phyloP scores from a whole-genome alignment of 805 yeast genomes.

The Crinitomyces ghanaensis region DNA sequence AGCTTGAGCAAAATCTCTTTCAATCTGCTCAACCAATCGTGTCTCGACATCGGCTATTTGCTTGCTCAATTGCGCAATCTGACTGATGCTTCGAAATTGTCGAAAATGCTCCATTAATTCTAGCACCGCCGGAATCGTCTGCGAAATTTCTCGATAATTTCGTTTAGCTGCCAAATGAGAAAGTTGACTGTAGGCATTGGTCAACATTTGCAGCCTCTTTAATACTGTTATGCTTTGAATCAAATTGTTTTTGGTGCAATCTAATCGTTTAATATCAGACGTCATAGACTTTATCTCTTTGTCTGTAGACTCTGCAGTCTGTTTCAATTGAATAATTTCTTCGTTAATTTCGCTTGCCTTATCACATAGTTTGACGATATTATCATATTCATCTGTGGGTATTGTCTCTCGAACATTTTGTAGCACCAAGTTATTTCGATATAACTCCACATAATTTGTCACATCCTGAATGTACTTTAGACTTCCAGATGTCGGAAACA shows the following conservation, averaged over 20 bases:
- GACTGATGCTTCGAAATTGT: conserved; percentile 73
- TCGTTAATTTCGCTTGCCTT: conserved; percentile 28
- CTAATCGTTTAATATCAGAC: conserved; percentile 62
- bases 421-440: conserved; percentile 42
- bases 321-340: conserved; percentile 37
- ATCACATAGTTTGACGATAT: conserved; percentile 21
- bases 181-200: conserved; percentile 59
- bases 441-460: conserved; percentile 37
- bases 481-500: conserved; percentile 42
- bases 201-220: conserved; percentile 76
- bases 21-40: conserved; percentile 54
- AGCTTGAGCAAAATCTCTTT: conserved; percentile 48
- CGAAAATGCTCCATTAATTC: conserved; percentile 65
- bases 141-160: conserved; percentile 43
- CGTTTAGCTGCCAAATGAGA: conserved; percentile 35
- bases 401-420: conserved; percentile 26
- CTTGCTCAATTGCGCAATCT: conserved; percentile 55
- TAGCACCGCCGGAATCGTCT: conserved; percentile 55
- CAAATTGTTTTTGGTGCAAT: conserved; percentile 72
- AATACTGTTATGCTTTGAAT: conserved; percentile 77
- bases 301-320: conserved; percentile 45
- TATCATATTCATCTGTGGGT: conserved; percentile 14
- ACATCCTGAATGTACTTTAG: conserved; percentile 42
- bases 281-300: conserved; percentile 58
- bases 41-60: conserved; percentile 48